Base-by-base conservation (phyloP, 1,139 yeast species). In the Geotrichum carabidarum region DNA sequence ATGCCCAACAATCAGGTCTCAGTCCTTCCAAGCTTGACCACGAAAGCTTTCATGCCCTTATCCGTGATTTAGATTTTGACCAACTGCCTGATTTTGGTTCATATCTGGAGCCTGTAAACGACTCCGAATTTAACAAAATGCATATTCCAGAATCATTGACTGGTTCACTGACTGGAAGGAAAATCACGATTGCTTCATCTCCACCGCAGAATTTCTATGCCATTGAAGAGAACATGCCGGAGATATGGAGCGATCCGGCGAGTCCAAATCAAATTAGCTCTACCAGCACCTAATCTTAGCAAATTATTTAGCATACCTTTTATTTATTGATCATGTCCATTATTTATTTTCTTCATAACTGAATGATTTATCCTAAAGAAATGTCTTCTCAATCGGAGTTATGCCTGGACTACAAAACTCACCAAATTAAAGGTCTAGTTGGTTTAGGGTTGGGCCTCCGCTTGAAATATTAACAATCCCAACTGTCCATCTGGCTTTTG, bases 141-240 rank as follows among this genome's bases (percentile, higher is more conserved):
- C 12, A 18, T 18, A 15, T 17, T 22, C 27, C 27, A 22, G 27
- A 22, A 5, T 22, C 27, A 22, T 22, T 22, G 27, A 22, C 27
- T 22, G 27, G 27, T 22, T 22, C 27, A 22, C 27, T 22, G 27
- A 22, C 27, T 22, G 27, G 27, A 22, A 27, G 14, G 32, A 7
- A 27, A 9, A 18, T 27, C 36, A 27, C 17, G 6, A n/a, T 43
- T 30, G 31, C 46, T 2, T 43, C 46, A 11, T 43, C 46, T n/a
- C 46, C 46, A 8, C 46, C 46, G 2, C 44, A 41, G 22, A 18
- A 22, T 30, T 43, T n/a, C 18, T 43, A 43, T 31, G 36, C 46
- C 27, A 43, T 14, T 14, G n/a, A 8, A 14, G 44, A 18, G 7
- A n/a, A 27, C 12, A 22, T 30, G 30, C 34, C 31, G 9, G 46